Base-by-base conservation (phyloP, 768 basidiomycete genomes). In the Phylloporus rhodoxanthus region DNA sequence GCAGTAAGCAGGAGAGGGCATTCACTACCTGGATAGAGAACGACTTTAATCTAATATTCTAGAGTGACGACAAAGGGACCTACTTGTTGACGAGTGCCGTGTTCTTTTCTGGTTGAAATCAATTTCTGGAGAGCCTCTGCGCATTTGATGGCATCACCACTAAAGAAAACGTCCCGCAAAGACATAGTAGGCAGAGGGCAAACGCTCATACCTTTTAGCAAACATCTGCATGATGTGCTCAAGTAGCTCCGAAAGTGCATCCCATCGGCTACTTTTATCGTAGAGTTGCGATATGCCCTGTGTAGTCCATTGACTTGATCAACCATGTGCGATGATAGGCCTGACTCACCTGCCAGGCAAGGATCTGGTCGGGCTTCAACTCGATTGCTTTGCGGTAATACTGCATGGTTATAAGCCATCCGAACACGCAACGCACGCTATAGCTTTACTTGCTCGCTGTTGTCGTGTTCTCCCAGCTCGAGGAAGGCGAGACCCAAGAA, bases 371-470 rank as follows among this genome's bases (percentile, higher is more conserved):
- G 11, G 85, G 80, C 51, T 81, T 81, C n/a, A 79, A 53, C 29
- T 75, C 71, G 42, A 83, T 87, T 0, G 94, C 95, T 56, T 80
- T 86, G 38, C 74, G 76, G 65, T 95, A 97, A 23, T 78, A 76
- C 91, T 94, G 59, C 52, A 32, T 14, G 39, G 47, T 45, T 41
- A 60, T 67, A 43, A 64, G 57, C 20, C 17, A 40, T 57, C 33
- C 38, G 36, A 41, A 42, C 17, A 28, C 19, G n/a, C 40, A 33
- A 45, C 32, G 41, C 33, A 26, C 14, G 39, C 47, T n/a, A 44
- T 42, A 37, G 58, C 60, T 73, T 76, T 79, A 95, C 93, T 81
- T 86, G 80, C 74, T 97, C 93, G 72, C 92, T 87, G 64, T 83
- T 72, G 33, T 82, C 78, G 19, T 72, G 66, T 47, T 87, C 77